Evolutionary conservation across 75 land plant genomes (phyloP).

Genomic region (Pseudotsuga menziesii): DNA sequence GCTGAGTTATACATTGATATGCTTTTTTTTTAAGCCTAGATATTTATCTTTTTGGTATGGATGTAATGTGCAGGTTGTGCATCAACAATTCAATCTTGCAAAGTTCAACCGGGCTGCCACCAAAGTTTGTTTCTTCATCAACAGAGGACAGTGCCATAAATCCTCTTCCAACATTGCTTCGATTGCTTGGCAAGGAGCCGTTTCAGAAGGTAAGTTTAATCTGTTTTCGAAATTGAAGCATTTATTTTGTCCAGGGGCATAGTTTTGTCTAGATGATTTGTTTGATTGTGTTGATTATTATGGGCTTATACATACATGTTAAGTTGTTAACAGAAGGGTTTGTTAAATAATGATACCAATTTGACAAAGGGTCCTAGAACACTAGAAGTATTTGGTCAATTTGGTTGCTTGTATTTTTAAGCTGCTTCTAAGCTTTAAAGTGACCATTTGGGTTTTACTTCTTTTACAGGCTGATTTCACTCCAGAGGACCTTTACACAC

Average conservation of each 20-base stretch:
- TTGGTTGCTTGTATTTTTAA: not conserved
- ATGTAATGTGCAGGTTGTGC: conserved; percentile 50
- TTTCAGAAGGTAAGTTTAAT: conserved; percentile 50
- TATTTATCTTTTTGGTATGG: not conserved
- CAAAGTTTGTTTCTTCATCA: conserved; percentile 25
- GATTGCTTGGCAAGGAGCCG: conserved; percentile 64
- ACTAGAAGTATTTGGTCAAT: not conserved
- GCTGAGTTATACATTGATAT: not conserved
- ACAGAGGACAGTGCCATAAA: conserved; percentile 50
- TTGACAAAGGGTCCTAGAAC: not conserved
- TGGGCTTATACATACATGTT: not conserved
- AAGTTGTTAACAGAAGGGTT: not conserved
- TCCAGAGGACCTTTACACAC: conserved; percentile 66
- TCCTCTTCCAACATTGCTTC: conserved; percentile 75
- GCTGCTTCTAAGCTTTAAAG: not conserved
- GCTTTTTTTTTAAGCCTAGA: not conserved
- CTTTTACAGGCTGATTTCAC: conserved; percentile 73
- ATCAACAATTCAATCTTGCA: conserved; percentile 61
- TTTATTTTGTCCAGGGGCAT: conserved; percentile 4
- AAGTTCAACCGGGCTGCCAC: conserved; percentile 29
- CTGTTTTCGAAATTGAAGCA: not conserved
- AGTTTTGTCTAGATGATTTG: not conserved
- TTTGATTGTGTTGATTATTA: not conserved
- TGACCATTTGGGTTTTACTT: not conserved
- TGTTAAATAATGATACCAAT: not conserved